phyloP scores from a whole-genome alignment of 305 asterid genomes.

The Rubia peregrina region DNA sequence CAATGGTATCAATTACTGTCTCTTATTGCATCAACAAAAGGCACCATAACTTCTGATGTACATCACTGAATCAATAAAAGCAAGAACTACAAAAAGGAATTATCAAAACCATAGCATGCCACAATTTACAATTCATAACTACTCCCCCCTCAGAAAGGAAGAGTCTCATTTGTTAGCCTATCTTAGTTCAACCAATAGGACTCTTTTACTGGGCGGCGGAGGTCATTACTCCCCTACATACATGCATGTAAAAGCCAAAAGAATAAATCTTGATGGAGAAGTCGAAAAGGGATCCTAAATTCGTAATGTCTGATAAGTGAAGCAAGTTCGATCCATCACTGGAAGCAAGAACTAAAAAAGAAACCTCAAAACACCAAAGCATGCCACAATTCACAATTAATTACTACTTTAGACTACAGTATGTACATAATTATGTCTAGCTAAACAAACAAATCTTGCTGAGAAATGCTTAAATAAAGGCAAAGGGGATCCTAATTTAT shows the following conservation, averaged over 20 bases:
- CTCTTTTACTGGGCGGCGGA: not conserved
- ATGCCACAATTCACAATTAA: not conserved
- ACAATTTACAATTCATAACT: not conserved
- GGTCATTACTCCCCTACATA: not conserved
- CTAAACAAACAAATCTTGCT: not conserved
- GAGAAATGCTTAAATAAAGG: not conserved
- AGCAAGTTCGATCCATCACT: not conserved
- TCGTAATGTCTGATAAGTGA: not conserved
- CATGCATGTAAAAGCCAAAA: not conserved
- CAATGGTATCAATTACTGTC: not conserved
- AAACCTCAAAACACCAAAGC: not conserved
- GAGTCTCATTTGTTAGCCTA: not conserved
- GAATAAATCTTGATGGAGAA: not conserved
- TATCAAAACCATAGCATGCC: not conserved
- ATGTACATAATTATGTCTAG: not conserved
- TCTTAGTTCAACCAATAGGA: not conserved
- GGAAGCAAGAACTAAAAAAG: not conserved
- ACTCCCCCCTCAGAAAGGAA: not conserved
- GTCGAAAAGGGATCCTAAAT: not conserved
- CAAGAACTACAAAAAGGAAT: not conserved
- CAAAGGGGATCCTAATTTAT: not conserved
- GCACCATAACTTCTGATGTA: not conserved
- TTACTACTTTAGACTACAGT: not conserved
- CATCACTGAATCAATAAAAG: not conserved
- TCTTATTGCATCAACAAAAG: not conserved